phyloP scores from a whole-genome alignment of 2,329 filamentous ascomycete species.

The Camillea tinctor region DNA sequence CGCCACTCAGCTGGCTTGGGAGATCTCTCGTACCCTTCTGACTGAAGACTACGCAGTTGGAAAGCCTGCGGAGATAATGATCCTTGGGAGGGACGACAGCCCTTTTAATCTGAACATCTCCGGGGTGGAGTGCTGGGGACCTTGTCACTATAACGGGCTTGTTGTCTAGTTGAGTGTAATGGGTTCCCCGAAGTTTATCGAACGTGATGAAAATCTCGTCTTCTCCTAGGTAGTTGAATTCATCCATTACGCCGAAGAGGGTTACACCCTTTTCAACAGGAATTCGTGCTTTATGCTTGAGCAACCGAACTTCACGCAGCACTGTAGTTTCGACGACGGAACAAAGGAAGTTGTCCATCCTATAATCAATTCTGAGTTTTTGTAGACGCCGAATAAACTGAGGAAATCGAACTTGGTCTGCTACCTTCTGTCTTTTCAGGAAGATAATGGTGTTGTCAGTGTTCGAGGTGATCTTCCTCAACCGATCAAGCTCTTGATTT shows the following conservation, averaged over 20 bases:
- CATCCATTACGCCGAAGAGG: conserved; percentile 81
- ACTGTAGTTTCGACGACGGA: conserved; percentile 68
- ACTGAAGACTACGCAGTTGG: conserved; percentile 79
- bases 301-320: conserved; percentile 65
- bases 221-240: conserved; percentile 66
- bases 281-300: conserved; percentile 80
- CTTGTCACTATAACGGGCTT: conserved; percentile 65
- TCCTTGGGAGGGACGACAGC: conserved; percentile 59
- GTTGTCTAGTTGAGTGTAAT: conserved; percentile 33
- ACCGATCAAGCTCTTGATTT: conserved; percentile 54
- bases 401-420: conserved; percentile 58
- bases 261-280: conserved; percentile 69
- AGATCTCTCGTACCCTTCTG: conserved; percentile 69
- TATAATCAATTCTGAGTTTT: conserved; percentile 61
- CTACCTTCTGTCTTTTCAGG: conserved; percentile 60
- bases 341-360: conserved; percentile 67
- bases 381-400: conserved; percentile 60
- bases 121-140: conserved; percentile 79
- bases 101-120: conserved; percentile 68
- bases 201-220: conserved; percentile 67
- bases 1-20: conserved; percentile 75
- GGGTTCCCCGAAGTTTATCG: conserved; percentile 35
- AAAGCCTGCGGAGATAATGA: conserved; percentile 60
- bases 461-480: conserved; percentile 59
- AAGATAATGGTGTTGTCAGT: conserved; percentile 65